A percentile compares a stretch with the other conserved stretches of the same genome.
Conservation (phyloP, 139 green algal species). For the Gonium pectorale region DNA sequence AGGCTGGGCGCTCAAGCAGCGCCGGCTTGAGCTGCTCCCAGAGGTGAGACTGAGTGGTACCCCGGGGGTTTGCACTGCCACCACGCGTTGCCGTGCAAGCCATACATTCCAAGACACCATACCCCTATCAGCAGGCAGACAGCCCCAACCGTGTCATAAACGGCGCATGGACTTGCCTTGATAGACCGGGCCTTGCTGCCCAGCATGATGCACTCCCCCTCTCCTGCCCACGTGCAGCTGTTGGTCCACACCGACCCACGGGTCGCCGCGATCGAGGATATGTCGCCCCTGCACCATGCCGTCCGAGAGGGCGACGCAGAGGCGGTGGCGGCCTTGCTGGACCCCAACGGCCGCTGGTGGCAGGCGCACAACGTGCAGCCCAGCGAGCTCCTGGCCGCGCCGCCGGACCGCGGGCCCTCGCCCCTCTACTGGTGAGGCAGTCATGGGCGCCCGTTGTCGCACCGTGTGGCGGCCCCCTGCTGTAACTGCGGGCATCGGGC, state of each 20-base stretch:
- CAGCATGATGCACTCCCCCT: too few relatives aligned
- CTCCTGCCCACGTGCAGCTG: neutral
- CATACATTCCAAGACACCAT: too few relatives aligned
- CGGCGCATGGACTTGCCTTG: too few relatives aligned
- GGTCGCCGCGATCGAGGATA: neutral
- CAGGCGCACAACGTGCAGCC: neutral
- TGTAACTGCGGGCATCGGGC: neutral
- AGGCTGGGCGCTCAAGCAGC: too few relatives aligned
- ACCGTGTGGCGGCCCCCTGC: neutral
- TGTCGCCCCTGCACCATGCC: conserved; percentile 18
- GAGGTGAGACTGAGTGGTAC: too few relatives aligned
- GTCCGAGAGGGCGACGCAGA: neutral
- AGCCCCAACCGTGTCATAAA: too few relatives aligned
- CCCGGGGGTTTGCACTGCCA: too few relatives aligned
- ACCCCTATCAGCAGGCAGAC: too few relatives aligned
- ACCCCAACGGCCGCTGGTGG: neutral
- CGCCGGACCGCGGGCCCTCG: neutral
- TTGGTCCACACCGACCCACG: neutral
- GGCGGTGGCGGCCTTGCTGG: neutral
- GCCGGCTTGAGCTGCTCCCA: too few relatives aligned
- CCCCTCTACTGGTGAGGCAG: conserved; percentile 33
- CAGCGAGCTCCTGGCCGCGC: neutral
- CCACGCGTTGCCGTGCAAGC: too few relatives aligned
- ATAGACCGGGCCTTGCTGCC: too few relatives aligned
- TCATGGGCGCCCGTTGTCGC: neutral